Evolutionary conservation across 805 yeast species (phyloP), one percentile per base, ranked within the genome.

Genomic region (Metschnikowia colocasiae): DNA sequence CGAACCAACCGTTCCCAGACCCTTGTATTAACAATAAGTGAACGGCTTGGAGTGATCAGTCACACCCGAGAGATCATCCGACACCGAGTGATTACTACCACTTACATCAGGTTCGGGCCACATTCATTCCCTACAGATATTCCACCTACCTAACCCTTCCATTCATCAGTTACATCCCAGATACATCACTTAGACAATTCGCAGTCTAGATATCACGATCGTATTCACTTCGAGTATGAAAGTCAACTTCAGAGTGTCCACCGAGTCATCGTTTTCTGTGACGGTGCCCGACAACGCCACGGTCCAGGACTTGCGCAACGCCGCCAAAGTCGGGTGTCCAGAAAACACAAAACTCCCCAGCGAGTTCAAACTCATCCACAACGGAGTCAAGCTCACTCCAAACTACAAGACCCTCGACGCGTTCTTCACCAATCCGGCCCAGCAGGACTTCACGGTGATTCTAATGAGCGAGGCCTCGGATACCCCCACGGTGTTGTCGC

Each of bases 211-310:
- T n/a, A n/a, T n/a, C n/a, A n/a, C n/a, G n/a, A n/a, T n/a, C n/a
- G 34, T 31, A 12, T 25, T 25, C 9, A 15, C 19, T n/a, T 31
- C n/a, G n/a, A 19, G 12, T 29, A 78, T 78, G 83, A 78, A 75
- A 59, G 72, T 78, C 38, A 69, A 74, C 23, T 68, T 78, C 59
- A 73, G 78, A 63, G 62, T 74, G 51, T 63, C 76, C 20, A 72
- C 78, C 19, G 78, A 74, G 41, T 54, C 62, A 40, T 65, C 73
- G 10, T 76, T 70, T 59, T 56, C 71, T 22, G 68, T 79, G 49
- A 74, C 79, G n/a, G 64, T 78, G 26, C 77, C 82, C 9, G 75
- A 75, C 48, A 72, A 75, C 57, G 67, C 81, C 42, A 73, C 82
- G 1, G 81, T 78, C 32, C 76, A 70, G 32, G 81, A 78, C 51